Base-by-base conservation (phyloP, 352 stramenopile species). In the Pythium chondricola region DNA sequence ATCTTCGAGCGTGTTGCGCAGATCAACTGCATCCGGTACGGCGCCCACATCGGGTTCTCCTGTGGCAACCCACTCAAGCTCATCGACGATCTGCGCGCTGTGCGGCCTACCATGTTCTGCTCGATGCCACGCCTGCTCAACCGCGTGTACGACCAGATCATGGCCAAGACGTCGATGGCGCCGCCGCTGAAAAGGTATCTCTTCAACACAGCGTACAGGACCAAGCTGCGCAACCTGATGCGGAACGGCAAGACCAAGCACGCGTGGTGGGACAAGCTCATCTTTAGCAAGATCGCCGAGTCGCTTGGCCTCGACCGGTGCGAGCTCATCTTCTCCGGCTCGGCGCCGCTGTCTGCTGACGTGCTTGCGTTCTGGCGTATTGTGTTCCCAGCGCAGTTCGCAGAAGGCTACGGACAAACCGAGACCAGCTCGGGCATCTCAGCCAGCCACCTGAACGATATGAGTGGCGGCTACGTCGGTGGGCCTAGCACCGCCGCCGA, bases 371-470 rank as follows among this genome's bases (percentile, higher is more conserved):
- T 98, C 63, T 95, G 96, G 54, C 85, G 94, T n/a, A 85, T 96
- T 33, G 75, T 95, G 18, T 80, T 98, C 35, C 81, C 83, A 33
- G 66, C 81, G 5, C 65, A 67, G 9, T 75, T 98, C 3, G 63
- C 94, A 3, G 91, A 98, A 67, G 95, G 95, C 24, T 98, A 98
- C 59, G 96, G 95, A 1, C 89, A 98, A 66, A 99, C 93, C 1
- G 96, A 99, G 72, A 97, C 88, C 48, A 84, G 83, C 39, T 93
- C 88, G 2, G 79, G 75, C 18, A 76, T 85, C 18, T 93, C 93
- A 3, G 72, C 73, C 17, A 65, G 58, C 5, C 46, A 63, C 7
- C 60, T 83, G 20, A 50, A 52, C 3, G 73, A 84, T 47, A 21
- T 64, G 21, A 58, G 52, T 0, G 73, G 74, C 16, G 94, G 95